Conservation (phyloP, 2,329 filamentous ascomycete species). For the Hymenoscyphus fructigenus region DNA sequence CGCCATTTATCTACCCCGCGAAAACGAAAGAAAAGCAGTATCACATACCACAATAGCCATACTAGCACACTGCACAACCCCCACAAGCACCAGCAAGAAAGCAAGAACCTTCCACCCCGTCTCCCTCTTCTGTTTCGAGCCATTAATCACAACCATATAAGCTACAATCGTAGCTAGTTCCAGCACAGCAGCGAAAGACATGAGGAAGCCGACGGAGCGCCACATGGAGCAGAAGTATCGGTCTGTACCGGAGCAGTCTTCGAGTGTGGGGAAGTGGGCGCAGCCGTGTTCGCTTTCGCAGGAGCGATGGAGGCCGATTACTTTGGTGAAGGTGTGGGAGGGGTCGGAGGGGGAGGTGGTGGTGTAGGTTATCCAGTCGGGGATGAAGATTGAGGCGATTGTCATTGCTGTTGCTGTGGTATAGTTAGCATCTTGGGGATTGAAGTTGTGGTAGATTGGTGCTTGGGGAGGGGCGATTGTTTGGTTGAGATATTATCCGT, state of each 20-base stretch:
- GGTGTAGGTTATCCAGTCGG: slow-evolving; percentile 69
- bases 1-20: background rate
- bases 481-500: background rate
- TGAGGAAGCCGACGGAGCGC: slow-evolving; percentile 83
- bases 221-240: slow-evolving; percentile 88
- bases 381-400: slow-evolving; percentile 65
- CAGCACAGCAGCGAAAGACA: slow-evolving; percentile 79
- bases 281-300: slow-evolving; percentile 68
- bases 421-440: background rate
- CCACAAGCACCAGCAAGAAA: slow-evolving; percentile 63
- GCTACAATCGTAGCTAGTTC: slow-evolving; percentile 79
- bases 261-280: slow-evolving; percentile 63
- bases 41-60: slow-evolving; percentile 79
- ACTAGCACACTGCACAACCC: slow-evolving; percentile 68
- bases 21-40: background rate
- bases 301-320: slow-evolving; percentile 75
- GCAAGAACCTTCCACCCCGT: slow-evolving; percentile 78
- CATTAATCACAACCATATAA: slow-evolving; percentile 73
- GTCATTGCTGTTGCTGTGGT: slow-evolving; percentile 68
- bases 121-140: slow-evolving; percentile 77
- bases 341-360: slow-evolving; percentile 51
- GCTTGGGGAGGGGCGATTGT: slow-evolving; percentile 3
- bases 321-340: slow-evolving; percentile 56
- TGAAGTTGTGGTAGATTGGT: slow-evolving; percentile 2
- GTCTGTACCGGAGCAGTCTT: slow-evolving; percentile 57